Evolutionary conservation across 495 filamentous ascomycete species (phyloP), one percentile per base, ranked within the genome.

Genomic region (Penicillium atrosanguineum): DNA sequence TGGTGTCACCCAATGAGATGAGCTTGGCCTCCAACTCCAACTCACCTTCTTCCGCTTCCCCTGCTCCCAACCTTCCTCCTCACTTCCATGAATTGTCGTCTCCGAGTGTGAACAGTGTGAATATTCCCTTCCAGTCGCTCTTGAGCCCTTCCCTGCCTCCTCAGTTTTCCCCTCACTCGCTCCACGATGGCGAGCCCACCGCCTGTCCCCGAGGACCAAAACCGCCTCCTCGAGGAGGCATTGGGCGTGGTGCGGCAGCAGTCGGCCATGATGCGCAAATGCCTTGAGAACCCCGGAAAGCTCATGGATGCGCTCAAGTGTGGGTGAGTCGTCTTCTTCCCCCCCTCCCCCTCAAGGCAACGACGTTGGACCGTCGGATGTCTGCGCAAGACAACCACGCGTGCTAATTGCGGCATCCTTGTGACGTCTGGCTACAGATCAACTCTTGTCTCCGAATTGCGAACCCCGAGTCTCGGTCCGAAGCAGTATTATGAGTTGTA

Each of bases 401-500:
- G 43, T 53, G 49, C 59, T 65, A 57, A 67, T 53, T 43, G 20
- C 52, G 42, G 21, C 37, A 44, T 34, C 20, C 37, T 42, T 14
- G 19, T 25, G 56, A 50, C 52, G 60, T 59, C 39, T 38, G 9
- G 25, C 38, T 48, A 48, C 57, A 98, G 94, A 73, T 97, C 95
- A 28, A 98, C 94, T 39, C 83, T 98, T 37, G 95, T 98, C 51
- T 96, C 95, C 28, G 94, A 98, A 73, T 83, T 98, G 45, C 90
- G 94, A 64, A 97, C 94, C 14, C 93, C 91, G 69, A 96, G 88
- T 60, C 79, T 98, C 20, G 90, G 94, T 6, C 94, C 94, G 4
- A 98, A 98, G 68, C 94, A 97, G 70, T 98, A 98, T 78, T 98
- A 98, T 71, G 94, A 98, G 72, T 83, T 98, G 53, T 98, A 98